A percentile compares a stretch with the other conserved stretches of the same genome.
phyloP scores from a whole-genome alignment of 495 filamentous ascomycete species.

The Podospora pseudoanserina region DNA sequence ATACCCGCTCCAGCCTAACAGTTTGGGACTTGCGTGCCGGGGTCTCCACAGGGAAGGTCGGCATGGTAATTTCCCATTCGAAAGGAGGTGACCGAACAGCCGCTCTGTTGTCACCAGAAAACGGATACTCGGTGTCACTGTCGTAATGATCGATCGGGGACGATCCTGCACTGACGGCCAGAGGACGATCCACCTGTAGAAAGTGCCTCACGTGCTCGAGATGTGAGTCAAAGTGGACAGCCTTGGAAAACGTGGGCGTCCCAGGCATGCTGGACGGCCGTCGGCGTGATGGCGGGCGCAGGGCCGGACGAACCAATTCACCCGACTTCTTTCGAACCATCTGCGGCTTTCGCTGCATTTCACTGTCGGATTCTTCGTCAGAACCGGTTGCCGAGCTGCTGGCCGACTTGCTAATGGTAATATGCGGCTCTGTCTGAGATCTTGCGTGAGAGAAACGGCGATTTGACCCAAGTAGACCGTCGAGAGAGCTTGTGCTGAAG shows the following conservation, averaged over 20 bases:
- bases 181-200: constrained; percentile 83
- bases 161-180: constrained; percentile 92
- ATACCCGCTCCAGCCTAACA: constrained; percentile 77
- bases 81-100: constrained; percentile 48
- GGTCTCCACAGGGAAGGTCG: constrained; percentile 75
- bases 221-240: constrained; percentile 92
- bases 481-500: constrained; percentile 34
- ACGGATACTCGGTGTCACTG: constrained; percentile 82
- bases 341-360: constrained; percentile 64
- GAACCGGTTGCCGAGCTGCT: constrained; percentile 57
- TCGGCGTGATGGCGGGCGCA: constrained; percentile 70
- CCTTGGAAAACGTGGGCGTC: constrained; percentile 90
- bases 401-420: constrained; percentile 48
- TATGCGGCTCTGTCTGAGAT: constrained; percentile 74
- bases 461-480: constrained; percentile 32
- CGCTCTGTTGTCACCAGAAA: constrained; percentile 54
- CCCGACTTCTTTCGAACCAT: constrained; percentile 98
- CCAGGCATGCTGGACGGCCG: constrained; percentile 96
- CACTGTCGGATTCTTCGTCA: constrained; percentile 61
- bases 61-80: constrained; percentile 82
- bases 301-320: constrained; percentile 88
- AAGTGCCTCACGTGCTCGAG: constrained; percentile 95
- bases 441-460: constrained; percentile 66
- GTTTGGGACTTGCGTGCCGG: constrained; percentile 59
- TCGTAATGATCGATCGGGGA: constrained; percentile 87